phyloP scores from a whole-genome alignment of 192 early-diverging fungal genomes.

The Coemansia sp. region DNA sequence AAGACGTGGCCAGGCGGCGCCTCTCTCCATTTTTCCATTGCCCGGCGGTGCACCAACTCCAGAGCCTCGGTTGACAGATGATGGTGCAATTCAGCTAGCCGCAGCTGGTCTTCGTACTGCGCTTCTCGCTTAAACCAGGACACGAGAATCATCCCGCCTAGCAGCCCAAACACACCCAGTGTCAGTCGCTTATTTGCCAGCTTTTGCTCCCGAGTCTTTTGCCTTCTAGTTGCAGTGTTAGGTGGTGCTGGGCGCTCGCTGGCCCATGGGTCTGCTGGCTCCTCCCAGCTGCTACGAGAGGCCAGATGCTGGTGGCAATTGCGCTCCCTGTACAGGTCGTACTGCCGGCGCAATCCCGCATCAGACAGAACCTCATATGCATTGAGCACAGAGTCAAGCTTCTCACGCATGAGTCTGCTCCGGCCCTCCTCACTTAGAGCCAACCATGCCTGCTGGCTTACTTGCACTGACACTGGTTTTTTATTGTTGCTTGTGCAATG shows the following conservation, averaged over 20 bases:
- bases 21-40: conserved; percentile 34
- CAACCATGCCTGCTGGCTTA: conserved; percentile 14
- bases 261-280: conserved; percentile 19
- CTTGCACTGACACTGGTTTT: background rate
- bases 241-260: conserved; percentile 21
- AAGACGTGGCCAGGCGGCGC: conserved; percentile 26
- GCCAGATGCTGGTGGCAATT: background rate
- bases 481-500: background rate
- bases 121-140: conserved; percentile 4
- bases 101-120: conserved; percentile 13
- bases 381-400: conserved; percentile 14
- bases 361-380: conserved; percentile 35
- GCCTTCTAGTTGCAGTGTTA: background rate
- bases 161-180: conserved; percentile 27
- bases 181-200: conserved; percentile 1
- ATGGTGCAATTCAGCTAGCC: conserved; percentile 3
- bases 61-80: background rate
- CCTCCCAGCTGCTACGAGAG: background rate
- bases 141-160: conserved; percentile 16
- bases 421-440: conserved; percentile 7
- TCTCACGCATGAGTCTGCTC: conserved; percentile 13
- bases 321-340: conserved; percentile 10
- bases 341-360: conserved; percentile 9
- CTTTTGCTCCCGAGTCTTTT: conserved; percentile 2
- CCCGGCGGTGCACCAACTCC: conserved; percentile 21